Base-by-base conservation (phyloP, 2,329 filamentous ascomycete species). In the Hymenoscyphus linearis region DNA sequence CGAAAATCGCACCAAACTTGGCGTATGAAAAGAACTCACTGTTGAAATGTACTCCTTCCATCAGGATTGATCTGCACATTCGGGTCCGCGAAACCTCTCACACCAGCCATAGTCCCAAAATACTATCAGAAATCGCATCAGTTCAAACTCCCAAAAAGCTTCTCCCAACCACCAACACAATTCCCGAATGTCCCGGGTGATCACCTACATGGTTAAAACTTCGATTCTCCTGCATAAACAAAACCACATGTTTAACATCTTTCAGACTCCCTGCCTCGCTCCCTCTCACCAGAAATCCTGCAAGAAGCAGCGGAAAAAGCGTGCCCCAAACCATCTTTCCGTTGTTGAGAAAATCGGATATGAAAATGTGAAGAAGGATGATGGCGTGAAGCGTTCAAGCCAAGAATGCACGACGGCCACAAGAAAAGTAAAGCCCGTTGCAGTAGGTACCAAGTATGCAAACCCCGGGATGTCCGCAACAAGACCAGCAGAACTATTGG, bases 181-280 rank as follows among this genome's bases (percentile, higher is more conserved):
- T 26, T 47, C 54, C 54, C 27, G 54, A 31, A 34, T 36, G 9
- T 10, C 18, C 54, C 27, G 54, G 36, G 36, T 14, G 22, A 26
- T 9, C 6, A 59, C 59, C 52, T 31, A 63, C 64, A 73, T 82
- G 73, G 53, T 74, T 73, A 64, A 76, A 78, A 3, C 76, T 76
- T 9, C 74, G 67, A 61, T 76, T 75, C 55, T 74, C 73, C 70
- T 82, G 80, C 80, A 83, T 83, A 70, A 83, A 82, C 16, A 83
- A 76, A 18, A 83, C 76, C 35, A 83, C 80, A 79, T 83, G 81
- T 26, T 83, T 75, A 60, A 83, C 79, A 61, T 82, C 80, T 31
- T 73, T 74, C 27, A 81, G 69, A 13, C 77, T 77, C 2, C 72
- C 75, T 4, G 74, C 77, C 18, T 55, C 18, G 7, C 18, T 18